Conservation (phyloP, 768 basidiomycete genomes). For the Collybia sp. region DNA sequence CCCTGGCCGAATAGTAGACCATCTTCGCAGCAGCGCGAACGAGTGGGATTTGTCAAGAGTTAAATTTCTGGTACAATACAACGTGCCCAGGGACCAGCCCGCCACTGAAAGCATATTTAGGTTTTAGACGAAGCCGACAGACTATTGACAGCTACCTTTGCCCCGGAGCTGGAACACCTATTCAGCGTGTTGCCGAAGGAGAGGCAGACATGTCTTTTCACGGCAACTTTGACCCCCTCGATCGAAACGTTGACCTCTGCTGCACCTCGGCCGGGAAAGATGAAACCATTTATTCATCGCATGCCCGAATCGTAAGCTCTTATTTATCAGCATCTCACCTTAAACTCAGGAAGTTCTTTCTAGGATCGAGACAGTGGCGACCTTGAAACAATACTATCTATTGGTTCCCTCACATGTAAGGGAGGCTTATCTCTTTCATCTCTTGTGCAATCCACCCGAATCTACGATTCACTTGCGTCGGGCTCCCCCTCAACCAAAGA, state of each 20-base stretch:
- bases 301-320: constrained; percentile 63
- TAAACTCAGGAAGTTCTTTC: constrained; percentile 4
- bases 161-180: constrained; percentile 75
- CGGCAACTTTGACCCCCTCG: constrained; percentile 86
- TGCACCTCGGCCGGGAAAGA: constrained; percentile 75
- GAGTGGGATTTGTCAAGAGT: constrained; percentile 85
- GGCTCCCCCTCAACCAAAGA: constrained; percentile 49
- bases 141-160: constrained; percentile 83
- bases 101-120: constrained; percentile 31
- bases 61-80: constrained; percentile 68
- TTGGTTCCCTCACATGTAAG: constrained; percentile 94
- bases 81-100: neutral
- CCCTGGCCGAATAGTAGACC: constrained; percentile 91
- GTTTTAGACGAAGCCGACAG: constrained; percentile 97
- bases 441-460: constrained; percentile 86
- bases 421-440: constrained; percentile 85
- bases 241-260: constrained; percentile 76
- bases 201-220: constrained; percentile 96
- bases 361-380: constrained; percentile 87
- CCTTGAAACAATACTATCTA: constrained; percentile 83
- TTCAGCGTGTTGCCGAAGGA: constrained; percentile 76
- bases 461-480: constrained; percentile 66
- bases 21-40: constrained; percentile 69
- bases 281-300: constrained; percentile 81
- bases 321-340: neutral